These are phyloP conservation scores for Drechmeria coniospora DNA, from an alignment of 2,329 filamentous ascomycete species.

Conservation along the genomic window DNA sequence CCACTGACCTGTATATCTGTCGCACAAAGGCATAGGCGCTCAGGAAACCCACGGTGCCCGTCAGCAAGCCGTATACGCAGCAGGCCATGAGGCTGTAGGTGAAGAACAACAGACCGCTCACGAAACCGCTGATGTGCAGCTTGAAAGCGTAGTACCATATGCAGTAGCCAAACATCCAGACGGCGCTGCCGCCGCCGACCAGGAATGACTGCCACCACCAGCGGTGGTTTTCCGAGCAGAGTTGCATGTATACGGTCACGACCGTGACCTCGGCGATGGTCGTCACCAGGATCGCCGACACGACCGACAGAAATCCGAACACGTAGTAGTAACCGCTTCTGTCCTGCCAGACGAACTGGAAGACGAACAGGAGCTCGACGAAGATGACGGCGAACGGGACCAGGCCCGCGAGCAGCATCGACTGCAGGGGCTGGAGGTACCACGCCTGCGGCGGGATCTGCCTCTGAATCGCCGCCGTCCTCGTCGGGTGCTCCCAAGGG, in stretches of 20 bases:
- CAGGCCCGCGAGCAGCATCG: conserved; percentile 57
- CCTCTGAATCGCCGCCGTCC: conserved; percentile 54
- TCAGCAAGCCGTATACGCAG: conserved; percentile 64
- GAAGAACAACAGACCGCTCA: conserved; percentile 71
- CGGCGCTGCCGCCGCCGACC: conserved; percentile 57
- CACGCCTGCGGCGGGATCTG: conserved; percentile 62
- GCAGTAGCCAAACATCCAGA: conserved; percentile 75
- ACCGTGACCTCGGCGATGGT: conserved; percentile 74
- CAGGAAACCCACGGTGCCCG: conserved; percentile 72
- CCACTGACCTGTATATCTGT: conserved; percentile 60
- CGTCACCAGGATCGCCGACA: conserved; percentile 55
- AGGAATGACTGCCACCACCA: conserved; percentile 91
- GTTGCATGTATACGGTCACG: conserved; percentile 66
- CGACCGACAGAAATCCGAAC: conserved; percentile 69
- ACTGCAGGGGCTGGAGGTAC: conserved; percentile 51
- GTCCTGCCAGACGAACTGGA: conserved; percentile 78
- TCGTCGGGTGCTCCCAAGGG: conserved; percentile 69
- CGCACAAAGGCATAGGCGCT: conserved; percentile 72
- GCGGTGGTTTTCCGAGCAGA: conserved; percentile 74
- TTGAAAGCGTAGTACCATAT: conserved; percentile 72
- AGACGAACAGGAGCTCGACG: conserved; percentile 74
- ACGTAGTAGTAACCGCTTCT: conserved; percentile 88
- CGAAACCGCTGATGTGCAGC: conserved; percentile 65
- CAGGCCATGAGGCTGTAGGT: conserved; percentile 72
- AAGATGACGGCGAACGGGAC: conserved; percentile 80